Percentiles rank a stretch among this genome's conserved stretches.
Conservation (phyloP, 306 rosid species). For the Quercus gilva region DNA sequence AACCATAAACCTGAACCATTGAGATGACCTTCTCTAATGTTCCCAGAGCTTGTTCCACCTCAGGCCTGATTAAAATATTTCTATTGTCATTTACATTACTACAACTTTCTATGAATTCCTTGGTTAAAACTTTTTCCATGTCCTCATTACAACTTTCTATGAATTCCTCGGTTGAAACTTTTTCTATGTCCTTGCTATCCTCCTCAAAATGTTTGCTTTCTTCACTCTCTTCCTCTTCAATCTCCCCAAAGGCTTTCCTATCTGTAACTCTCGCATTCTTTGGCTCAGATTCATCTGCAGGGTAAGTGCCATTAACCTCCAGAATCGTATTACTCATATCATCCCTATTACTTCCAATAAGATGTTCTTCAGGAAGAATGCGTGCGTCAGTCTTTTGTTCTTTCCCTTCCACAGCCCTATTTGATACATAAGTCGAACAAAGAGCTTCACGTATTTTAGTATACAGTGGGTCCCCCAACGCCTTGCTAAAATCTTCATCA, state of each 20-base stretch:
- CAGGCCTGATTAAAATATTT: conserved; percentile 45
- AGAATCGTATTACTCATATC: conserved; percentile 17
- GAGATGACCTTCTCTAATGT: conserved; percentile 74
- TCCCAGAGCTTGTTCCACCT: conserved; percentile 71
- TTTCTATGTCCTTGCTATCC: conserved; percentile 15
- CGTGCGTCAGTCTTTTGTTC: conserved; percentile 21
- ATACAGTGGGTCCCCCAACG: conserved; percentile 62
- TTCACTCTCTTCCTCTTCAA: conserved; percentile 49
- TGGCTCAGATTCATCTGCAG: conserved; percentile 18
- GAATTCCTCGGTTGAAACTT: conserved; percentile 18
- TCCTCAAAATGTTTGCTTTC: conserved; percentile 36
- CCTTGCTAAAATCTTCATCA: conserved; percentile 54
- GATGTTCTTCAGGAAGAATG: conserved; percentile 28
- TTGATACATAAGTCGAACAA: conserved; percentile 20
- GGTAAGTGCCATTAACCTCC: conserved; percentile 27
- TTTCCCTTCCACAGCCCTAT: conserved; percentile 24
- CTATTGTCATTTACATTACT: conserved; percentile 26
- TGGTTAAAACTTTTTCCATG: conserved; percentile 9
- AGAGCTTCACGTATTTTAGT: conserved; percentile 55
- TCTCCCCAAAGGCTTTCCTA: conserved; percentile 46
- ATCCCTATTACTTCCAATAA: conserved; percentile 22
- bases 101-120: conserved; percentile 24
- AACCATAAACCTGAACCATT: conserved; percentile 40
- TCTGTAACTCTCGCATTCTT: conserved; percentile 11
- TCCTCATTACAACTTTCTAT: conserved; percentile 20